Evolutionary conservation across 345 rosid genomes (phyloP).

Genomic region (Trapa incisa): DNA sequence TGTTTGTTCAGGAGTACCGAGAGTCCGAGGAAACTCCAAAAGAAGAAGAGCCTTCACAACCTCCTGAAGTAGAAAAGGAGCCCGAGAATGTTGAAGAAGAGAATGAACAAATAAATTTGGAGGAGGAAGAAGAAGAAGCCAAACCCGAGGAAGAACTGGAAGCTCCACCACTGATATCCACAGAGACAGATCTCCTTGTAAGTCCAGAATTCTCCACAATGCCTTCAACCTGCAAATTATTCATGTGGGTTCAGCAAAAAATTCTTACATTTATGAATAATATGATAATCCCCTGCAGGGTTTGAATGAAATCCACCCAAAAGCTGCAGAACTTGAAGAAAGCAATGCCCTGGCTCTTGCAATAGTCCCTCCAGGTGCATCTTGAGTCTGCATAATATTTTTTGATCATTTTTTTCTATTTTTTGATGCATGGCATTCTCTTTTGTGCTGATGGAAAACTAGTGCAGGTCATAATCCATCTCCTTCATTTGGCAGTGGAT

Average conservation of each 20-base stretch:
- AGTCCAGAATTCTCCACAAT: conserved; percentile 1
- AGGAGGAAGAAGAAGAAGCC: conserved; percentile 36
- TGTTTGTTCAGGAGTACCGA: conserved; percentile 39
- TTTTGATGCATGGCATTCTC: too few species aligned
- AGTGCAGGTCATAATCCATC: conserved; percentile 30
- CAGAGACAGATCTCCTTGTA: conserved; percentile 58
- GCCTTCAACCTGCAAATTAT: neutral
- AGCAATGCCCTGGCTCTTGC: conserved; percentile 89
- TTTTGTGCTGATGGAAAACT: neutral
- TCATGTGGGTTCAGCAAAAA: neutral
- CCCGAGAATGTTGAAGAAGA: conserved; percentile 29
- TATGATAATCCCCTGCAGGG: conserved; percentile 31
- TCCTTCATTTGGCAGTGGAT: conserved; percentile 31
- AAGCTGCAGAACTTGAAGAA: conserved; percentile 64
- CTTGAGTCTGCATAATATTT: neutral
- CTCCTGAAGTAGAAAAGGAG: conserved; percentile 26
- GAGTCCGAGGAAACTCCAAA: conserved; percentile 24
- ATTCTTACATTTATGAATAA: neutral
- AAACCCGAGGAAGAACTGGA: conserved; percentile 31
- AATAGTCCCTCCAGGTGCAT: conserved; percentile 57
- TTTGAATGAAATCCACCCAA: conserved; percentile 58
- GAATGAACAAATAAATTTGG: conserved; percentile 17
- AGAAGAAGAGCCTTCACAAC: conserved; percentile 22
- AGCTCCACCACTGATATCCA: conserved; percentile 41
- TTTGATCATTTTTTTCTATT: neutral